Percentiles rank a stretch among this genome's conserved stretches.
Conservation (phyloP, 1,139 yeast species). For the Pneumocystis wakefieldiae region DNA sequence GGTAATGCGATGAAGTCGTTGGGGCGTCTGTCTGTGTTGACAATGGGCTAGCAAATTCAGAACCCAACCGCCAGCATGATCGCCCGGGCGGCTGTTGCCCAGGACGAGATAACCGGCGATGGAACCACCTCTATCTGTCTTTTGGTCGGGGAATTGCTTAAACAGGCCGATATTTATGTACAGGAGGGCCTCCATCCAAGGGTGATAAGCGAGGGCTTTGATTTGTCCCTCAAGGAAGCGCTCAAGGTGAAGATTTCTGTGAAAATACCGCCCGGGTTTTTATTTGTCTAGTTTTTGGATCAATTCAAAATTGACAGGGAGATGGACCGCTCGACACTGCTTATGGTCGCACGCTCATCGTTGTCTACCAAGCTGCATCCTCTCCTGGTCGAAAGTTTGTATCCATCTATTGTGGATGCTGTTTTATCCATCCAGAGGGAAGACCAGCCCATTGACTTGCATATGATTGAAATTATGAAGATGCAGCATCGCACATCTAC, state of each 20-base stretch:
- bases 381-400: conserved; percentile 61
- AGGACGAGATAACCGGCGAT: conserved; percentile 97
- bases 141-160: conserved; percentile 83
- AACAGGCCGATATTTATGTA: conserved; percentile 85
- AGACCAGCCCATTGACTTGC: conserved; percentile 55
- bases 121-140: conserved; percentile 97
- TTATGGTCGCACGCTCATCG: conserved; percentile 85
- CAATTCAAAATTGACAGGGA: conserved; percentile 33
- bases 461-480: conserved; percentile 96
- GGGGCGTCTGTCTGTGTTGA: too few species aligned
- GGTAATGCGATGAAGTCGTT: conserved; percentile 23
- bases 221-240: conserved; percentile 64
- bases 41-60: conserved; percentile 50
- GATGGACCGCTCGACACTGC: conserved; percentile 68
- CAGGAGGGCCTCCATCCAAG: conserved; percentile 95
- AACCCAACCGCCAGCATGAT: conserved; percentile 99
- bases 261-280: neutral
- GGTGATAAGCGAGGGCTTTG: conserved; percentile 89
- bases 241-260: conserved; percentile 21
- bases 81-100: conserved; percentile 80
- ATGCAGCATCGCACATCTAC: conserved; percentile 87
- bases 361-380: conserved; percentile 69
- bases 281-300: conserved; percentile 38
- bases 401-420: conserved; percentile 94
- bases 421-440: conserved; percentile 57